Percentiles rank a stretch among this genome's conserved stretches.
Conservation (phyloP, 1,284 basidiomycete genomes). For the Calocybe gambosa region DNA sequence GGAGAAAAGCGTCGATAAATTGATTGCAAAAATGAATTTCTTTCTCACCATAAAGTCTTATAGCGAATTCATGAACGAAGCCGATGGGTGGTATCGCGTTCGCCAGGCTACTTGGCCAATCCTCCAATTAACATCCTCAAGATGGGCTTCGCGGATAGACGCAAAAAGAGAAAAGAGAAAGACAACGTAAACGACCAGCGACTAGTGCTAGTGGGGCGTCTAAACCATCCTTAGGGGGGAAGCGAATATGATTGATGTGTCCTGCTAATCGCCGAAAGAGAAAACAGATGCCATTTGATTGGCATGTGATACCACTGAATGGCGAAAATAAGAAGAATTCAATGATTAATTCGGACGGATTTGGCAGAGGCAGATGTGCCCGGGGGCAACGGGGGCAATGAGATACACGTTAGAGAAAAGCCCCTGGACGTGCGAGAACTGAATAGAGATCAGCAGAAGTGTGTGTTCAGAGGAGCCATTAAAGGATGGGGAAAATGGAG, state of each 20-base stretch:
- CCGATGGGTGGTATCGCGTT: too few species aligned
- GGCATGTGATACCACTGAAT: background rate
- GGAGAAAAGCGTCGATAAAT: conserved; percentile 1
- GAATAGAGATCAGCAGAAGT: too few species aligned
- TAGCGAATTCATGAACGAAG: background rate
- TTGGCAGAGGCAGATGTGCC: too few species aligned
- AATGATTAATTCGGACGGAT: background rate
- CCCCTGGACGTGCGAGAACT: too few species aligned
- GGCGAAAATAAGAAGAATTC: background rate
- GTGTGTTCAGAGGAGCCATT: too few species aligned
- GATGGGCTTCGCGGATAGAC: too few species aligned
- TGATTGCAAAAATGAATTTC: too few species aligned
- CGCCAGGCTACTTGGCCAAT: too few species aligned
- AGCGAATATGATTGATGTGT: background rate
- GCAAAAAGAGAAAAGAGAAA: background rate
- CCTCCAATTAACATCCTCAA: too few species aligned
- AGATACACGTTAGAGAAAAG: too few species aligned
- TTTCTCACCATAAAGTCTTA: background rate
- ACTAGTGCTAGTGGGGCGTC: background rate
- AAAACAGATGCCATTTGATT: background rate
- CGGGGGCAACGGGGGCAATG: too few species aligned
- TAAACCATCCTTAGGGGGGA: background rate
- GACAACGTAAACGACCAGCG: background rate
- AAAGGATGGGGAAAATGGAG: too few species aligned
- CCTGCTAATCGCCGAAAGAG: background rate